Evolutionary conservation across 2,329 filamentous ascomycete species (phyloP).

Genomic region (Pseudogymnoascus sp.): DNA sequence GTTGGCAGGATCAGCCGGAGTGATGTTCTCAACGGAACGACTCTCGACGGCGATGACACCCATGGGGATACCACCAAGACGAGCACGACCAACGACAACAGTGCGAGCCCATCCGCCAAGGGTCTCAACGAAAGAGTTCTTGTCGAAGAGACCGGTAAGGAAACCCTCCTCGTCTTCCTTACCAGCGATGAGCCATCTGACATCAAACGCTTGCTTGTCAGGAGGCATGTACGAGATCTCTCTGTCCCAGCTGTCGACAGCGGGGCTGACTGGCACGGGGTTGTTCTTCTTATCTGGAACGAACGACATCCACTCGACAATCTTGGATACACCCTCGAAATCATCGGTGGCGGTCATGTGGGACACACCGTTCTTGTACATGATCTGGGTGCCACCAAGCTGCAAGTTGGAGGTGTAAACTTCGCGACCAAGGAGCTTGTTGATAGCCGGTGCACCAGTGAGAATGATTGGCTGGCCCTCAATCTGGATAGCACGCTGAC

Average conservation of each 20-base stretch:
- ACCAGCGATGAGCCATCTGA: constrained; percentile 86
- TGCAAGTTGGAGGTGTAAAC: constrained; percentile 99
- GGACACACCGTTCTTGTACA: constrained; percentile 99
- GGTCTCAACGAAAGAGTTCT: constrained; percentile 91
- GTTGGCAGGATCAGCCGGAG: constrained; percentile 93
- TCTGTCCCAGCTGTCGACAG: constrained; percentile 82
- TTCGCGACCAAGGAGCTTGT: constrained; percentile 95
- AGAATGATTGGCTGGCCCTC: constrained; percentile 98
- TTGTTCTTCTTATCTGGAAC: constrained; percentile 92
- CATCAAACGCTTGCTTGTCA: constrained; percentile 81
- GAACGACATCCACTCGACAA: constrained; percentile 96
- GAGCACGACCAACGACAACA: constrained; percentile 91
- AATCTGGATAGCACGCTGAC: constrained; percentile 96
- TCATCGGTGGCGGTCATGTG: constrained; percentile 98
- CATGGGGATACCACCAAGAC: constrained; percentile 93
- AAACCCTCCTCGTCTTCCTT: constrained; percentile 74
- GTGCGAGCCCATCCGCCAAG: constrained; percentile 96
- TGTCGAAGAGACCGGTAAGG: constrained; percentile 88
- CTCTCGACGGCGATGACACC: constrained; percentile 98
- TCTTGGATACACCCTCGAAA: constrained; percentile 95
- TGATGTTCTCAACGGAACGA: constrained; percentile 92
- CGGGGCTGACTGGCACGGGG: constrained; percentile 85
- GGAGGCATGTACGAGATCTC: constrained; percentile 76
- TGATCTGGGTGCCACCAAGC: constrained; percentile 99
- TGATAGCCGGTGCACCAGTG: constrained; percentile 92